phyloP scores from a whole-genome alignment of 2,329 filamentous ascomycete species.

The Penicillium sp. region DNA sequence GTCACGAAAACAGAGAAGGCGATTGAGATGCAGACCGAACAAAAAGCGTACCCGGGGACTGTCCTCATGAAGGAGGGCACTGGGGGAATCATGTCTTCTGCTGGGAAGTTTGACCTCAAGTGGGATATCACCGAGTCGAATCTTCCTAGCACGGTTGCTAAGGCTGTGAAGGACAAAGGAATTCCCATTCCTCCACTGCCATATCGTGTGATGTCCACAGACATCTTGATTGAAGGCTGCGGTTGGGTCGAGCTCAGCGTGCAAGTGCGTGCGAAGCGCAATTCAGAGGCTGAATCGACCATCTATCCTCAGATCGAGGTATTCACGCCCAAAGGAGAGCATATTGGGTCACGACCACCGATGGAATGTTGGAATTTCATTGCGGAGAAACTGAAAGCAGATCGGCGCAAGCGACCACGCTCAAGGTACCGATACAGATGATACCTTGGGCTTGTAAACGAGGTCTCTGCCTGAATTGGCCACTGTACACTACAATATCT shows the following conservation, averaged over 20 bases:
- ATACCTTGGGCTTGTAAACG: background rate
- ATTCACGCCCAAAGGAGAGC: slow-evolving; percentile 80
- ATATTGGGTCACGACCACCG: slow-evolving; percentile 53
- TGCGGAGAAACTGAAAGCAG: slow-evolving; percentile 31
- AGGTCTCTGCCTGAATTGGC: background rate
- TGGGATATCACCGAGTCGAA: slow-evolving; percentile 81
- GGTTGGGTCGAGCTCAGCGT: slow-evolving; percentile 89
- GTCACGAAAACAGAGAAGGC: slow-evolving; percentile 79
- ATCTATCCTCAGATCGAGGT: slow-evolving; percentile 68
- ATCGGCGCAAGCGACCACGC: slow-evolving; percentile 29
- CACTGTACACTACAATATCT: slow-evolving; percentile 18
- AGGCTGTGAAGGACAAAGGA: slow-evolving; percentile 64
- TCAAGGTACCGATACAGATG: slow-evolving; percentile 16
- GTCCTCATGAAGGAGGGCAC: slow-evolving; percentile 62
- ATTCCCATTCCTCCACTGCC: slow-evolving; percentile 55
- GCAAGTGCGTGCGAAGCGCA: slow-evolving; percentile 65
- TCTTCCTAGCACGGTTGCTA: slow-evolving; percentile 68
- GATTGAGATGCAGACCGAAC: slow-evolving; percentile 65
- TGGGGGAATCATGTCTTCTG: slow-evolving; percentile 60
- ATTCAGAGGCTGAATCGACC: slow-evolving; percentile 31
- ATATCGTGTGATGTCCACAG: slow-evolving; percentile 74
- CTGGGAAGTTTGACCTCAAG: slow-evolving; percentile 70
- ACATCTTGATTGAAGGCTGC: slow-evolving; percentile 85
- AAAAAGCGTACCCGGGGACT: slow-evolving; percentile 57
- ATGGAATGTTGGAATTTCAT: slow-evolving; percentile 37